These are phyloP conservation scores for Leccinum arenicola DNA, from an alignment of 768 basidiomycete species.

Conservation along the genomic window DNA sequence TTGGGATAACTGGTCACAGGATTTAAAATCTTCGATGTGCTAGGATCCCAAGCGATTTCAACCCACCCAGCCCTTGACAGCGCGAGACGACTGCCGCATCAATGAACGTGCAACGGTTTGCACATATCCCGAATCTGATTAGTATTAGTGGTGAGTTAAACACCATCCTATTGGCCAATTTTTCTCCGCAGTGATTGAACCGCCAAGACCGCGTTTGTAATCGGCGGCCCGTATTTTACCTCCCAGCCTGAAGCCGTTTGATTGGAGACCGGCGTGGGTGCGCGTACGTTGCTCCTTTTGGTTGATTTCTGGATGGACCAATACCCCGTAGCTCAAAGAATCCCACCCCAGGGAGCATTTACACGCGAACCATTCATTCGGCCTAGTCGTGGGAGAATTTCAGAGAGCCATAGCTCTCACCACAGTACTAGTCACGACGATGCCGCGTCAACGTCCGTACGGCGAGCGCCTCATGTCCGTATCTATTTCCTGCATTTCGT, in stretches of 20 bases:
- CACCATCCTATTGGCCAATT: background rate
- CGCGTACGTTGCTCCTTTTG: background rate
- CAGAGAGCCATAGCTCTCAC: constrained; percentile 1
- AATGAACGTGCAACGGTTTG: background rate
- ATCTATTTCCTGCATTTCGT: background rate
- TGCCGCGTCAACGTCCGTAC: background rate
- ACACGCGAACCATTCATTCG: background rate
- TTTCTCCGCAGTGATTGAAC: background rate
- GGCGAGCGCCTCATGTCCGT: background rate
- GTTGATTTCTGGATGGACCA: background rate
- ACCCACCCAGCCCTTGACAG: background rate
- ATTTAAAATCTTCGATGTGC: background rate
- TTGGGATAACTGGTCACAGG: background rate
- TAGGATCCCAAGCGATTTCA: background rate
- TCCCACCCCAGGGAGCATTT: constrained; percentile 1
- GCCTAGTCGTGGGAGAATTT: background rate
- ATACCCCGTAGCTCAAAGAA: too few relatives aligned
- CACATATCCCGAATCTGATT: background rate
- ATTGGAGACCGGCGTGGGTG: constrained; percentile 2
- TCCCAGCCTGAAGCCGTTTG: background rate
- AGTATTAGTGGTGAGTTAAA: background rate
- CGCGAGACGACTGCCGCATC: background rate
- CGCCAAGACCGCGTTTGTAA: background rate
- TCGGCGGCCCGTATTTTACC: background rate
- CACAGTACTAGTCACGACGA: background rate